Conservation (phyloP, 2,329 filamentous ascomycete species). For the Cucurbitaria berberidis region DNA sequence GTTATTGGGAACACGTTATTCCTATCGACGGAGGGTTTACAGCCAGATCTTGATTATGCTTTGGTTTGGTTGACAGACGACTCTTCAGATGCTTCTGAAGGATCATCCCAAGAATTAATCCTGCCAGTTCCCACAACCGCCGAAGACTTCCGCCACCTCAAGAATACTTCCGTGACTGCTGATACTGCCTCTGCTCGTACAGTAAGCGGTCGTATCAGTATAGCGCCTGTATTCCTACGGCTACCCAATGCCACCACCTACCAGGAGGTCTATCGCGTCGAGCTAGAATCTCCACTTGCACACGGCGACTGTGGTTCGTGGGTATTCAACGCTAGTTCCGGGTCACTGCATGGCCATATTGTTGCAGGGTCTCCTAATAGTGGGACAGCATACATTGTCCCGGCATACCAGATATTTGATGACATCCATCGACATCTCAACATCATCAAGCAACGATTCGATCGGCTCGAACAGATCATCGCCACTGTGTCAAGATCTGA, state of each 20-base stretch:
- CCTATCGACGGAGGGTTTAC: neutral
- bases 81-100: neutral
- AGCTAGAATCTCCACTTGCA: constrained; percentile 5
- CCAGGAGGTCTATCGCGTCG: constrained; percentile 19
- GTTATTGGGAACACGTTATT: neutral
- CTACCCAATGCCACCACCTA: constrained; percentile 1
- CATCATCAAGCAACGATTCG: neutral
- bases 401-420: constrained; percentile 16
- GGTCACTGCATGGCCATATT: constrained; percentile 22
- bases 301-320: constrained; percentile 25
- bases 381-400: constrained; percentile 18
- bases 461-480: neutral
- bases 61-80: neutral
- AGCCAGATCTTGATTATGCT: constrained; percentile 13
- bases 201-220: neutral
- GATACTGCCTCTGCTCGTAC: neutral
- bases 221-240: constrained; percentile 12
- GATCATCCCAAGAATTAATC: neutral
- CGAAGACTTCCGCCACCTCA: neutral
- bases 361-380: constrained; percentile 14
- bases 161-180: neutral
- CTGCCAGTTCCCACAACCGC: neutral
- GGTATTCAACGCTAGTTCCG: constrained; percentile 9
- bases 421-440: constrained; percentile 6
- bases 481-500: neutral